A percentile compares a stretch with the other conserved stretches of the same genome.
Evolutionary conservation across 805 yeast species (phyloP).

Genomic region (Scheffersomyces ergatensis): DNA sequence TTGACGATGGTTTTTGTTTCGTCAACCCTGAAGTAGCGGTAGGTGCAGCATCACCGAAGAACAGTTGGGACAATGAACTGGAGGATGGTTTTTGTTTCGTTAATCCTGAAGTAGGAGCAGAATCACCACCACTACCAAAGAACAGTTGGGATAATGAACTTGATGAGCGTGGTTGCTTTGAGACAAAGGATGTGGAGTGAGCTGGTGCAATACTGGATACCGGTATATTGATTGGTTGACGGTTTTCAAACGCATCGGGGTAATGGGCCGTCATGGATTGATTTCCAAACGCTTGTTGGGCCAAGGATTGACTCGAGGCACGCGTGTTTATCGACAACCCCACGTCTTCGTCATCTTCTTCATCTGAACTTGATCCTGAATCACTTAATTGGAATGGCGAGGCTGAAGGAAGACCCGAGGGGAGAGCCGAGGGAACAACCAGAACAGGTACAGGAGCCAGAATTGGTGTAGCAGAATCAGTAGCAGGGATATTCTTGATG

Average conservation of each 20-base stretch:
- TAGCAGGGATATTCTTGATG: background rate
- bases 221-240: conserved; percentile 24
- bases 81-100: conserved; percentile 9
- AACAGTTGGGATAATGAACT: conserved; percentile 38
- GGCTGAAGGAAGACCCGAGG: background rate
- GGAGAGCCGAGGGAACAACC: background rate
- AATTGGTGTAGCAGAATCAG: background rate
- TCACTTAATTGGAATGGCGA: conserved; percentile 4
- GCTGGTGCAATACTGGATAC: conserved; percentile 30
- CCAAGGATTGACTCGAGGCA: conserved; percentile 40
- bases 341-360: conserved; percentile 30
- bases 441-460: conserved; percentile 1
- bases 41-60: conserved; percentile 10
- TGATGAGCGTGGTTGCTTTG: conserved; percentile 43
- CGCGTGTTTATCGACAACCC: conserved; percentile 39
- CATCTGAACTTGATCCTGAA: conserved; percentile 15
- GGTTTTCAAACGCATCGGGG: conserved; percentile 16
- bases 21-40: conserved; percentile 28
- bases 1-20: conserved; percentile 41
- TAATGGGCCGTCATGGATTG: conserved; percentile 16
- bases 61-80: conserved; percentile 17
- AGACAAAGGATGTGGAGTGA: conserved; percentile 28
- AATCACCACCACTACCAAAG: conserved; percentile 19
- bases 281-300: conserved; percentile 34
- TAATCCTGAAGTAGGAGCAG: conserved; percentile 1